Evolutionary conservation across 495 filamentous ascomycete genomes (phyloP), one percentile per base, ranked within the genome.

Genomic region (Lophium mytilinum): DNA sequence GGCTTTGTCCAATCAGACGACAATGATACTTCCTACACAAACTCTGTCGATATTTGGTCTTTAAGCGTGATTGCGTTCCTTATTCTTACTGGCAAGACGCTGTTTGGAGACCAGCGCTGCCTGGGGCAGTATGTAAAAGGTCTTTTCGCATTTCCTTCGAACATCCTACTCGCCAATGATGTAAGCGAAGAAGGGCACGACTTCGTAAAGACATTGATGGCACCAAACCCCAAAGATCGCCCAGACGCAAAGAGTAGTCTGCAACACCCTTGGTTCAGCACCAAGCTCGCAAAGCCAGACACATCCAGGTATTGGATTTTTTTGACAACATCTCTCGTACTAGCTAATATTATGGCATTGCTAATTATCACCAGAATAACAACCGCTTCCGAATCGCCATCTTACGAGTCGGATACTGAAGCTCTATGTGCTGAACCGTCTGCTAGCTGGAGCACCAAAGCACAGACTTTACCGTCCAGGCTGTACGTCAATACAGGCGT

Each of bases 31-130:
- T 15, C 30, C 19, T 55, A 37, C 37, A 55, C 37, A 9, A 18
- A n/a, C 8, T 17, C 52, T 7, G 37, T 42, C 11, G 57, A 55
- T 56, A 55, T 55, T 10, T 60, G 57, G 57, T 21, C 57, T 30
- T 18, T 60, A 17, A 52, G 57, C 5, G 57, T 55, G 19, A 60
- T 60, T n/a, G 36, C 36, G 19, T 60, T 50, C 43, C 57, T 24
- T 18, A 40, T 40, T n/a, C 36, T 60, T 4, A 47, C 42, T 17
- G 52, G 57, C 15, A 43, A 47, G 30, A n/a, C 7, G n/a, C 18
- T 51, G 5, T 59, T 59, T 48, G 6, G 10, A 48, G 8, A 9
- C 45, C 21, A 14, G 14, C 6, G 14, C 21, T 1, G 1, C 7
- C 21, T 48, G 14, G 21, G 45, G 45, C 8, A 18, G 7, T 48